Base-by-base conservation (phyloP, 768 basidiomycete genomes). In the Trametes gibbosa region DNA sequence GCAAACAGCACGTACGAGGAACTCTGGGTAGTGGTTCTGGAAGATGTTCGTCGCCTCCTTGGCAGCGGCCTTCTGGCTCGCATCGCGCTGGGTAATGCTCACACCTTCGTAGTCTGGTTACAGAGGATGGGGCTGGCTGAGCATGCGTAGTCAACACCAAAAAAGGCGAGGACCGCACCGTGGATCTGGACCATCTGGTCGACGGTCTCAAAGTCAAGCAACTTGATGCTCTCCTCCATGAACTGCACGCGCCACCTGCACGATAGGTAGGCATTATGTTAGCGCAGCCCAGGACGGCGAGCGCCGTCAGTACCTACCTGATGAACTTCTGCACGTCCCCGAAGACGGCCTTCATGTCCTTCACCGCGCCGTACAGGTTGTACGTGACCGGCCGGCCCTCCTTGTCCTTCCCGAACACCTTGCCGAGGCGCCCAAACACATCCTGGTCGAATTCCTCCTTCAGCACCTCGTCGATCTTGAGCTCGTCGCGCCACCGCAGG, bases 111-210 rank as follows among this genome's bases (percentile, higher is more conserved):
- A 93, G 72, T 93, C 90, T 90, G 61, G 23, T 17, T 17, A 47
- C 8, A 13, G 2, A 16, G 34, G 3, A 1, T 14, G 14, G 61
- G 43, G 32, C 25, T n/a, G n/a, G n/a, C 43, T 42, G 19, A 41
- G 37, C 35, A 25, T 8, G 12, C 8, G 12, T 16, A 7, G 17
- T 13, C 10, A 59, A 58, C 3, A 59, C 10, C 45, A 6, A 59
- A 41, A 27, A 37, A 57, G 89, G 89, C 10, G 78, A 78, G 56
- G 10, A 46, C n/a, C 55, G 78, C 65, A 81, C 87, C 88, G 64
- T 91, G 89, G 35, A 92, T 77, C 72, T 91, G 88, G 21, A 91
- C 69, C 70, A 81, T 84, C 67, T 87, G 84, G 66, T 90, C 90
- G 17, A 84, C 73, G n/a, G 78, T 85, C 58, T 78, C 80, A 65